Conservation (phyloP, 352 stramenopile genomes). For the Albugo laibachii region DNA sequence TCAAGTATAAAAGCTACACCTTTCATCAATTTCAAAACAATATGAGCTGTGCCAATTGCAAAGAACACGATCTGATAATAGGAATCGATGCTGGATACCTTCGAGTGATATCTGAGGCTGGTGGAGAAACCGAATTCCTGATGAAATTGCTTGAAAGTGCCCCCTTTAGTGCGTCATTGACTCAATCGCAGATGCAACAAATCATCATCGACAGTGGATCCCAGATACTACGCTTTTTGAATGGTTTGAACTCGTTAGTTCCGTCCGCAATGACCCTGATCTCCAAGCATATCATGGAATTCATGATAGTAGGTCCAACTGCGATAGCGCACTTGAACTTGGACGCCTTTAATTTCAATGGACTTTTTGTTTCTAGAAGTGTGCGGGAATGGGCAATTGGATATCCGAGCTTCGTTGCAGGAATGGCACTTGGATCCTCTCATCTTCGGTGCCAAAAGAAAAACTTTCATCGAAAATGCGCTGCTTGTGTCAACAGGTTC, state of each 20-base stretch:
- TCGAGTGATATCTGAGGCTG: conserved; percentile 34
- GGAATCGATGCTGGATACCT: conserved; percentile 45
- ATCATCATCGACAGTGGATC: not conserved
- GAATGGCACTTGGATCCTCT: conserved; percentile 18
- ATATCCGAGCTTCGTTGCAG: conserved; percentile 48
- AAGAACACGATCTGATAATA: conserved; percentile 29
- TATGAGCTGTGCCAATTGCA: conserved; percentile 32
- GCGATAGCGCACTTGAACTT: conserved; percentile 23
- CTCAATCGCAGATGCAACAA: not conserved
- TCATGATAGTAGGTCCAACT: conserved; percentile 18
- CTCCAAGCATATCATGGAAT: conserved; percentile 14
- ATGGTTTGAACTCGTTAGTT: conserved; percentile 59
- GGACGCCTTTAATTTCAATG: conserved; percentile 54
- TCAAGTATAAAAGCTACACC: conserved; percentile 64
- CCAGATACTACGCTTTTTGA: conserved; percentile 9
- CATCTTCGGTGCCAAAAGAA: conserved; percentile 15
- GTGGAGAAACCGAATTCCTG: conserved; percentile 38
- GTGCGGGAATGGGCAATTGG: conserved; percentile 45
- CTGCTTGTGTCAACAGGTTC: conserved; percentile 10
- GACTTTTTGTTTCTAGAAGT: conserved; percentile 32
- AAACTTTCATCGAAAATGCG: conserved; percentile 17
- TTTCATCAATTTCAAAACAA: conserved; percentile 36
- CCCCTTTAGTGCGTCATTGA: not conserved
- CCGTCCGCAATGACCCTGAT: conserved; percentile 39
- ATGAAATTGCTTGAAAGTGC: conserved; percentile 16